Base-by-base conservation (phyloP, 2,329 filamentous ascomycete species). In the Amauroascus verrucosus region DNA sequence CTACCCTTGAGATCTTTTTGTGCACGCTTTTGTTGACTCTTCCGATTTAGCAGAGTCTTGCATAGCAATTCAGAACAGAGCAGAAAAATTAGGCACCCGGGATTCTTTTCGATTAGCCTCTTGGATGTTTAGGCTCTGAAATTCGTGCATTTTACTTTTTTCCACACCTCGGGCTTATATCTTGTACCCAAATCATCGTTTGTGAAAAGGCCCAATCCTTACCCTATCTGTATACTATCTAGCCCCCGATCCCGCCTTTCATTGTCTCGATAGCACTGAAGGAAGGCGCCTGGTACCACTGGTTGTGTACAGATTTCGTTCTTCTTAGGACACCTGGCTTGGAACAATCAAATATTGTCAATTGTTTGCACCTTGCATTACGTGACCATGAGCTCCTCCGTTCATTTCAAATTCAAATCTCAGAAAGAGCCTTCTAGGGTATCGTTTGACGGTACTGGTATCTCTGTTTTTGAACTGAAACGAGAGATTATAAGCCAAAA, bases 321-420 rank as follows among this genome's bases (percentile, higher is more conserved):
- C 26, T 43, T 11, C 40, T 53, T 53, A 47, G 35, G 51, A 48
- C 44, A 40, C 20, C 51, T 48, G 53, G 50, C 48, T 52, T 54
- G 51, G 46, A 53, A 56, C 57, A 59, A 58, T 51, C 54, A 58
- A 51, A 57, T 54, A 55, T 52, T 50, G 50, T 56, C 50, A 48
- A 54, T 53, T 55, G 26, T 57, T 56, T 54, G 56, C 55, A 51
- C 41, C 45, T 44, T 51, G 40, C 47, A 44, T 48, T 45, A 54
- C 53, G 30, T 52, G 32, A 82, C 65, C 65, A 96, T 96, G 90
- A 82, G 88, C 68, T 95, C 93, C 54, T 97, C 90, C 61, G 93
- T 98, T 67, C 97, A 96, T 75, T 98, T 96, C 86, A 95, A 95
- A 75, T 98, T 98, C 84, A 97, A 96, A 75, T 97, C 91, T 63